Percentiles rank a stretch among this genome's conserved stretches.
phyloP scores from a whole-genome alignment of 345 rosid species.

The Heritiera fomes region DNA sequence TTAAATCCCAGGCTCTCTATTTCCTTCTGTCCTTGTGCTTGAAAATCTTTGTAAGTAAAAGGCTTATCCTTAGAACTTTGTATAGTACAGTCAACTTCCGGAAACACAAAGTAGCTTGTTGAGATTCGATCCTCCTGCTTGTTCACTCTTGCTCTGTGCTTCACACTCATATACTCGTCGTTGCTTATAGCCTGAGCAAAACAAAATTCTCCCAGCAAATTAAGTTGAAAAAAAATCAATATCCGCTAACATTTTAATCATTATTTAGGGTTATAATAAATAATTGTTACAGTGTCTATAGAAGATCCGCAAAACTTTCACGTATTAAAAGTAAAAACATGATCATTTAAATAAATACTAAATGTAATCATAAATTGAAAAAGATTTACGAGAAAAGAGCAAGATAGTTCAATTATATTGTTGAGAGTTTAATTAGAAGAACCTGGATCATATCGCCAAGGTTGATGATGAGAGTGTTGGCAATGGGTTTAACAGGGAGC shows the following conservation, averaged over 20 bases:
- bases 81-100: slow-evolving; percentile 45
- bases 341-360: too few relatives aligned
- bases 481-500: slow-evolving; percentile 51
- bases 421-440: not conserved
- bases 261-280: too few relatives aligned
- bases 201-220: not conserved
- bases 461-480: slow-evolving; percentile 52
- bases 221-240: too few relatives aligned
- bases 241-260: too few relatives aligned
- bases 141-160: slow-evolving; percentile 55
- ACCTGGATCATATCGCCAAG: slow-evolving; percentile 94
- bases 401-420: too few relatives aligned
- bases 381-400: too few relatives aligned
- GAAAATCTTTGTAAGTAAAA: slow-evolving; percentile 64
- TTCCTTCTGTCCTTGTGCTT: slow-evolving; percentile 59
- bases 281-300: too few relatives aligned
- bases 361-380: too few relatives aligned
- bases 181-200: slow-evolving; percentile 61
- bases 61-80: slow-evolving; percentile 58
- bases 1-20: slow-evolving; percentile 51
- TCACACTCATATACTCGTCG: slow-evolving; percentile 58
- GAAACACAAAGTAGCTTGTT: slow-evolving; percentile 73
- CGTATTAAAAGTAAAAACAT: too few relatives aligned
- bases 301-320: too few relatives aligned
- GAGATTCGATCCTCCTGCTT: slow-evolving; percentile 52